Evolutionary conservation across 129 eudicot genomes (phyloP), one percentile per base, ranked within the genome.

Genomic region (Escallonia herrerae): DNA sequence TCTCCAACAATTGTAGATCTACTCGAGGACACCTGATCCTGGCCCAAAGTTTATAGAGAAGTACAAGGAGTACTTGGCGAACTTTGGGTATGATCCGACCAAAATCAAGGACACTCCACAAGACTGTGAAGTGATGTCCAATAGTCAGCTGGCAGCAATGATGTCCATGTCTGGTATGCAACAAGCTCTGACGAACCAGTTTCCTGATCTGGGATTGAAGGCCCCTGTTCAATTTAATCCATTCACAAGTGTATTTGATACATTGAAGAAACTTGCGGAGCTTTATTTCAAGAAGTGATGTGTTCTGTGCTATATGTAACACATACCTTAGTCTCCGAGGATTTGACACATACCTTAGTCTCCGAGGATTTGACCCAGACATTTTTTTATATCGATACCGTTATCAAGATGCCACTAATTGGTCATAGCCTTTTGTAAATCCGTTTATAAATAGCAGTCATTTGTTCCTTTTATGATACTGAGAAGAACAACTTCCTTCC

Each of bases 91-190:
- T 57, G 96, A 87, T 82, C 66, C 95, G 5, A 82, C 48, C 81
- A 67, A 82, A 74, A 91, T 91, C 41, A 83, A 74, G 77, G 96
- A 87, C 72, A 91, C 97, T 45, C 97, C 95, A 43, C 97, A 91
- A 56, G 97, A 91, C 72, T 87, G 97, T 58, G 90, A 87, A 68
- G 83, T 80, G 49, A 82, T 78, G 82, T 84, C 97, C 1, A 79
- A 84, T 66, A 83, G 85, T 54, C 72, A 74, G 77, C 83, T 91
- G 40, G 79, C 90, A 46, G 95, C 97, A 53, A 91, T 91, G 97
- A 91, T 91, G 97, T 87, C 97, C 8, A 79, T 81, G 83, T 53
- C 73, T 3, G 96, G 95, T 45, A 91, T 85, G 90, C 95, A 91
- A 78, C 77, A 77, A 80, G 91, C 96, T 77, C 68, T 91, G 39